These are phyloP conservation scores for Cyclocybe cylindracea DNA, from an alignment of 768 basidiomycete genomes.

Conservation along the genomic window DNA sequence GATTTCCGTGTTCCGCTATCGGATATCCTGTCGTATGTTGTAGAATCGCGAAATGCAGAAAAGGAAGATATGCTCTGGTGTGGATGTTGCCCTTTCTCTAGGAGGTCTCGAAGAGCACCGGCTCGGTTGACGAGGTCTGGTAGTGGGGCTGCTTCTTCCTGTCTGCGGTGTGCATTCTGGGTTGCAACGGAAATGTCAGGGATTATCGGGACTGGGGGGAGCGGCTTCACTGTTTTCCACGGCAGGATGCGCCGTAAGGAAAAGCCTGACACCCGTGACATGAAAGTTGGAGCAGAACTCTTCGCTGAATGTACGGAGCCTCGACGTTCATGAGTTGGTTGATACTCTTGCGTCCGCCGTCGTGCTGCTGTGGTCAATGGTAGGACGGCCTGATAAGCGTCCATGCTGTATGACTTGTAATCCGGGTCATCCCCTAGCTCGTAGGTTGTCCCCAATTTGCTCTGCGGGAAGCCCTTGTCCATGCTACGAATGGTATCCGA, in stretches of 20 bases:
- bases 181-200: conserved; percentile 44
- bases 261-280: conserved; percentile 47
- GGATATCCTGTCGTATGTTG: conserved; percentile 6
- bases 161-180: conserved; percentile 41
- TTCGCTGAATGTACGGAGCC: conserved; percentile 47
- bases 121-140: conserved; percentile 53
- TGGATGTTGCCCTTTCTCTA: conserved; percentile 57
- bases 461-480: conserved; percentile 17
- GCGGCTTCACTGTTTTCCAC: conserved; percentile 51
- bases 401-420: conserved; percentile 8
- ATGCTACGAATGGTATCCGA: conserved; percentile 20
- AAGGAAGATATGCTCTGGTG: conserved; percentile 41
- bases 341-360: conserved; percentile 7
- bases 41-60: conserved; percentile 12
- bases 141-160: conserved; percentile 50
- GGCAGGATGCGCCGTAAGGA: conserved; percentile 37
- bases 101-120: conserved; percentile 43
- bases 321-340: conserved; percentile 23
- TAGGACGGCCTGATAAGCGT: conserved; percentile 4
- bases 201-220: conserved; percentile 60
- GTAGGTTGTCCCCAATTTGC: conserved; percentile 21
- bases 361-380: conserved; percentile 14
- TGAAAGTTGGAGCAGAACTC: conserved; percentile 51
- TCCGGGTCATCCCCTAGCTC: conserved; percentile 19
- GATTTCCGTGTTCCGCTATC: conserved; percentile 8